These are phyloP conservation scores for Pelargonium citronellum DNA, from an alignment of 441 rosid species.

Conservation along the genomic window DNA sequence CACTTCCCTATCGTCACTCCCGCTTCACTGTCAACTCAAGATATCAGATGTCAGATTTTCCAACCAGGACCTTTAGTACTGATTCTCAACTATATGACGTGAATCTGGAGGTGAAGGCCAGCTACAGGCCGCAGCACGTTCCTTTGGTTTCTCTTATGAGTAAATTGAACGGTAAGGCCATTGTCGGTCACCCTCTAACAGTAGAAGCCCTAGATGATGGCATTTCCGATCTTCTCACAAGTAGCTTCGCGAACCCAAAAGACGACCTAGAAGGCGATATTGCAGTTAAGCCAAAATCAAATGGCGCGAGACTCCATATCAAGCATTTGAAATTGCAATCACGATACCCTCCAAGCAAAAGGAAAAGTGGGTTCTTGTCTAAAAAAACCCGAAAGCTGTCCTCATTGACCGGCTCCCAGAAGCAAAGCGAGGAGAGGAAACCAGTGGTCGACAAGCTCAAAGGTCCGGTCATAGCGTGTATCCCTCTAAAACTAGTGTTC, in stretches of 20 bases:
- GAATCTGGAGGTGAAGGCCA: constrained; percentile 68
- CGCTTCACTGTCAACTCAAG: constrained; percentile 45
- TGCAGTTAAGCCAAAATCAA: constrained; percentile 20
- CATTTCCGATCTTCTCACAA: constrained; percentile 27
- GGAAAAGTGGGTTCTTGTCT: constrained; percentile 45
- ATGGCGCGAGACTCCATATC: constrained; percentile 27
- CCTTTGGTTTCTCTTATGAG: constrained; percentile 90
- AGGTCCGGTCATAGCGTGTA: constrained; percentile 65
- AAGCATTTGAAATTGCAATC: constrained; percentile 30
- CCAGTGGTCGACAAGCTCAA: constrained; percentile 41
- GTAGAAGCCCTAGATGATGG: constrained; percentile 51
- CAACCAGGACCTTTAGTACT: constrained; percentile 29
- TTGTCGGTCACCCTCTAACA: constrained; percentile 74
- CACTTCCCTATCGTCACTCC: constrained; percentile 53
- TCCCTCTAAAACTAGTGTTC: constrained; percentile 81
- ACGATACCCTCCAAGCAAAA: constrained; percentile 34
- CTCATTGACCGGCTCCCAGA: constrained; percentile 53
- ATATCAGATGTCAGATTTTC: constrained; percentile 40
- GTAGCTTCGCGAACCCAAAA: constrained; percentile 23
- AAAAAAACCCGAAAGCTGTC: constrained; percentile 78
- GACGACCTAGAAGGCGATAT: background rate
- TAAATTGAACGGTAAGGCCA: constrained; percentile 72
- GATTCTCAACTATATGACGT: constrained; percentile 57
- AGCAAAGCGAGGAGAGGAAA: constrained; percentile 32
- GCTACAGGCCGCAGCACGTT: constrained; percentile 64